Evolutionary conservation across 1,139 yeast genomes (phyloP), one percentile per base, ranked within the genome.

Genomic region (Arxiozyma bovina): DNA sequence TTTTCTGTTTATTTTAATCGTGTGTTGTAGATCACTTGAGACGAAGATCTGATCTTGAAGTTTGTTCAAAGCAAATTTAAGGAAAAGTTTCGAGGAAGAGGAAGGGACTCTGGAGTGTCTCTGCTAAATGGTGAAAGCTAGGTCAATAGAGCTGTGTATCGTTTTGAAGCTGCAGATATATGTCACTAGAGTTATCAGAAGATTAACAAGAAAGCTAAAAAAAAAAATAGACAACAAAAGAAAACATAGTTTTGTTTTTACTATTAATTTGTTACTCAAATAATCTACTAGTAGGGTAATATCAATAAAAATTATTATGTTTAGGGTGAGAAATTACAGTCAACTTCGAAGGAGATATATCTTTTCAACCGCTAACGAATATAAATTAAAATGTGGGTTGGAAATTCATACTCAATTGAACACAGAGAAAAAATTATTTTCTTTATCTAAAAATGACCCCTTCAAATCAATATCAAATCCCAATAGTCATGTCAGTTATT

Each of bases 361-460:
- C 15, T 30, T 21, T 51, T 45, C 47, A 17, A 27, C 44, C 11
- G 34, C 53, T 2, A 60, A 63, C 1, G 62, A 56, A 7, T 67
- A 60, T 49, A 68, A 73, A 55, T 74, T 91, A 61, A 87, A 84
- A 66, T 87, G 96, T 67, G 99, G 99, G 0, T 73, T 93, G 45
- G 99, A 93, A 69, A 87, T 93, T 47, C 99, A 93, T 67, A 87
- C 97, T 1, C 99, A 93, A 69, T 73, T 93, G 53, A 77, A 81
- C 59, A 88, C 97, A 0, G 69, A 73, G 46, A 75, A 79, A 57
- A 93, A 93, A 67, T 79, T 93, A 42, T 93, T 93, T 61, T 87
- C 96, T 1, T 64, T 76, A 12, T 77, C 90, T 0, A 70, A 70
- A 6, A 73, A 79, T 49, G 73, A 75, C 54, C 67, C 72, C 12